Evolutionary conservation across 257 asterid species (phyloP).

Genomic region (Nyctanthes arbortristis): DNA sequence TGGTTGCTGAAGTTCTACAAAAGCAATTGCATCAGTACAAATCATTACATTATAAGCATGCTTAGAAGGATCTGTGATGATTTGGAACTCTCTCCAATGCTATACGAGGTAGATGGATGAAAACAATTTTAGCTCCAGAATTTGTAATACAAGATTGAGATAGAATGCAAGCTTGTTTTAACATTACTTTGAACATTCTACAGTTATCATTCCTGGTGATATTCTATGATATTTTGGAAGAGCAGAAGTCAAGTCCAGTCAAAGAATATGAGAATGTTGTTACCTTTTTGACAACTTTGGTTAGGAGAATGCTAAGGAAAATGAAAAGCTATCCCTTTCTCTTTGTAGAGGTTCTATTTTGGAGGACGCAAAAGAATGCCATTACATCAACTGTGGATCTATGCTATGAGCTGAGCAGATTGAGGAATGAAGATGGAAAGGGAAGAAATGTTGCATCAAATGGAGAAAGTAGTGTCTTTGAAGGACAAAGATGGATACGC

Average conservation of each 20-base stretch:
- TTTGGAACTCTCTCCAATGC: conserved; percentile 89
- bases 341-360: conserved; percentile 75
- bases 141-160: conserved; percentile 10
- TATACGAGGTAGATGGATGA: conserved; percentile 73
- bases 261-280: conserved; percentile 76
- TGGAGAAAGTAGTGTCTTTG: conserved; percentile 51
- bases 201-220: conserved; percentile 81
- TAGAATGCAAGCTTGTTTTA: conserved; percentile 18
- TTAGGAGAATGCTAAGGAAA: conserved; percentile 82
- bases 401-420: conserved; percentile 62
- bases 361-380: conserved; percentile 82
- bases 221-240: conserved; percentile 84
- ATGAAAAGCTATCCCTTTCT: conserved; percentile 90
- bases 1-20: conserved; percentile 89
- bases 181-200: conserved; percentile 31
- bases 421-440: conserved; percentile 40
- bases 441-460: conserved; percentile 30
- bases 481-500: conserved; percentile 54
- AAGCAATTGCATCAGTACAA: conserved; percentile 71
- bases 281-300: conserved; percentile 64
- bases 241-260: conserved; percentile 82
- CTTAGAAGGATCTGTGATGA: conserved; percentile 81
- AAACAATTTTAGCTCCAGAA: conserved; percentile 20
- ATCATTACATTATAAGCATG: conserved; percentile 67
- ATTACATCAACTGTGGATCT: conserved; percentile 71